Percentiles rank a stretch among this genome's conserved stretches.
Conservation (phyloP, 176 grass and related monocot species). For the Rhynchospora pubera region DNA sequence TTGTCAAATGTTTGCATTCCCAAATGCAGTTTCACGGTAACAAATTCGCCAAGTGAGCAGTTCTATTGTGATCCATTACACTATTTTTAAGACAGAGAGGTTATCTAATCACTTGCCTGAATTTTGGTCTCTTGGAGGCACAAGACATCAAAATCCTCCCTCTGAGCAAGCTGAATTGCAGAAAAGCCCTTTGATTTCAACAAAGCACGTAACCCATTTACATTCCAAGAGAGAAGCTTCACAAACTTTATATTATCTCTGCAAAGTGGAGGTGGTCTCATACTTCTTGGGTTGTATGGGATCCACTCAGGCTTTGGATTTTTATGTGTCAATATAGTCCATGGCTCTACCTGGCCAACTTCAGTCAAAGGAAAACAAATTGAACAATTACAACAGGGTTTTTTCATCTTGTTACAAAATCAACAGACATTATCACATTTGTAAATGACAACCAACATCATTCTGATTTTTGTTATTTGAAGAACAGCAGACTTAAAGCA, state of each 20-base stretch:
- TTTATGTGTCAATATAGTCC: slow-evolving; percentile 80
- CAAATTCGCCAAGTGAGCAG: too few species aligned
- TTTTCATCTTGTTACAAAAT: not conserved
- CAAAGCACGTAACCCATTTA: slow-evolving; percentile 86
- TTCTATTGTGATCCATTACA: too few species aligned
- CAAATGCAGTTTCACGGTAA: too few species aligned
- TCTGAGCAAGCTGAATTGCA: slow-evolving; percentile 60
- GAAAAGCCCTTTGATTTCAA: slow-evolving; percentile 67
- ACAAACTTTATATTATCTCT: slow-evolving; percentile 40
- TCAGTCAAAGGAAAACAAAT: not conserved
- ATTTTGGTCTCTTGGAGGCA: slow-evolving; percentile 98
- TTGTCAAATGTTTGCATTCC: too few species aligned
- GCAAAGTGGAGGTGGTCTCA: slow-evolving; percentile 68
- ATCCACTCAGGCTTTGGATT: slow-evolving; percentile 72
- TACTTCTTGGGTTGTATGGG: slow-evolving; percentile 74
- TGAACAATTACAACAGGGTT: not conserved
- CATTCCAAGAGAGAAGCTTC: slow-evolving; percentile 94
- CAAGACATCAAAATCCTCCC: slow-evolving; percentile 91
- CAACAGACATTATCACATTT: not conserved
- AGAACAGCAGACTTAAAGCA: not conserved
- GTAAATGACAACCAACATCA: not conserved
- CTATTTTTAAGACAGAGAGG: too few species aligned
- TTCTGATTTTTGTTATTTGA: not conserved
- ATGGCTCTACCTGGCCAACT: slow-evolving; percentile 52
- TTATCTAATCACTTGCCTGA: too few species aligned